A percentile compares a stretch with the other conserved stretches of the same genome.
These are phyloP conservation scores for Boechera retrofracta DNA, from an alignment of 345 rosid species.

Conservation along the genomic window DNA sequence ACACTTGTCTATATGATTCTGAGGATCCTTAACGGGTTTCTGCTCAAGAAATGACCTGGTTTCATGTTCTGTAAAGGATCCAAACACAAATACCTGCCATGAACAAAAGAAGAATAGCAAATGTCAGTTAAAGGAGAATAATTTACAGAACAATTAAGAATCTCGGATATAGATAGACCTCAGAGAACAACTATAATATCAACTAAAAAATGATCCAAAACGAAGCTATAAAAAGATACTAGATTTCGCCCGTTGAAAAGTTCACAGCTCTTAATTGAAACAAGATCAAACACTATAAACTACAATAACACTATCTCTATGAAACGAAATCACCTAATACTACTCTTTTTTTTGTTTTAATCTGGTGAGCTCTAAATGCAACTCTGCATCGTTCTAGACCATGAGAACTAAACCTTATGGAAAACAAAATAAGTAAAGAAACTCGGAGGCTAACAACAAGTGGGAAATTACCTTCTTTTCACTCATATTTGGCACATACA, in stretches of 20 bases:
- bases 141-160: not conserved
- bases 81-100: slow-evolving; percentile 68
- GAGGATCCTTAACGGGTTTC: slow-evolving; percentile 46
- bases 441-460: slow-evolving; percentile 11
- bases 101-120: slow-evolving; percentile 8
- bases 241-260: not conserved
- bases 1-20: slow-evolving; percentile 49
- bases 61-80: slow-evolving; percentile 93
- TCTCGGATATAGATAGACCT: not conserved
- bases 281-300: slow-evolving; percentile 1
- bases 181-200: slow-evolving; percentile 10
- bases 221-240: not conserved
- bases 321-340: not conserved
- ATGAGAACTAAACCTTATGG: slow-evolving; percentile 11
- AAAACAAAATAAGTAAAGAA: slow-evolving; percentile 7
- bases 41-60: slow-evolving; percentile 61
- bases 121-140: slow-evolving; percentile 14
- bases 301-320: slow-evolving; percentile 12
- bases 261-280: slow-evolving; percentile 6
- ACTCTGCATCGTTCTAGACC: slow-evolving; percentile 12
- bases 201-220: not conserved
- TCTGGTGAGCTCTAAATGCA: slow-evolving; percentile 5
- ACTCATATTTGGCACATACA: slow-evolving; percentile 60
- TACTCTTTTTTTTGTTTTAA: not conserved
- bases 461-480: slow-evolving; percentile 61